These are phyloP conservation scores for Raddia guianensis DNA, from an alignment of 176 grass and related monocot species.

Conservation along the genomic window DNA sequence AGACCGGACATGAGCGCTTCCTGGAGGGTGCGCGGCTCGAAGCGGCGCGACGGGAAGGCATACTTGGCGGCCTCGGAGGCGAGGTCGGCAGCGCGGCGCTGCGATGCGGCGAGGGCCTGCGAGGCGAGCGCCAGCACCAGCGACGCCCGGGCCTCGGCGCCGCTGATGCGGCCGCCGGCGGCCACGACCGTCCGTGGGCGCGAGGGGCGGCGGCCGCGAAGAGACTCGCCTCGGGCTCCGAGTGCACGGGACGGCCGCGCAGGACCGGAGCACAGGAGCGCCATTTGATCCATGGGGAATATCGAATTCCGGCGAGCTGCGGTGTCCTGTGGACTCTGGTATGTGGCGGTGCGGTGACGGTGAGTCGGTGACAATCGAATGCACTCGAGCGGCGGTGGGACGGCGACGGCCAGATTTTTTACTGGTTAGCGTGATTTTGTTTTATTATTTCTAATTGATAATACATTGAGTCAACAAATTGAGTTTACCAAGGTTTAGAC, in stretches of 20 bases:
- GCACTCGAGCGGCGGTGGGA: no score
- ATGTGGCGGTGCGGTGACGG: no score
- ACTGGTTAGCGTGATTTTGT: no score
- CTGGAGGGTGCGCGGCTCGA: conserved; percentile 68
- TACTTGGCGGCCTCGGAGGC: conserved; percentile 68
- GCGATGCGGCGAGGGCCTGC: conserved; percentile 64
- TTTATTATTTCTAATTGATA: no score
- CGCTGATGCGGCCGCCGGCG: conserved; percentile 24
- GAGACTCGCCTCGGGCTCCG: conserved; percentile 17
- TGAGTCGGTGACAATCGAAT: no score
- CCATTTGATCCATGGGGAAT: conserved; percentile 55
- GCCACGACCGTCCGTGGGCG: conserved; percentile 33
- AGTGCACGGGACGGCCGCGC: conserved; percentile 10
- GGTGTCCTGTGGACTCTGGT: background rate
- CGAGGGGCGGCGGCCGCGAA: conserved; percentile 16
- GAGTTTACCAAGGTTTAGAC: no score
- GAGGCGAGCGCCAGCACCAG: conserved; percentile 75
- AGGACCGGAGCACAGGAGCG: conserved; percentile 38
- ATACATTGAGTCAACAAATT: no score
- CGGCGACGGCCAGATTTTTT: no score
- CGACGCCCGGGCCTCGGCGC: conserved; percentile 62
- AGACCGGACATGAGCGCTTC: conserved; percentile 90
- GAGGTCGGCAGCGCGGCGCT: conserved; percentile 63
- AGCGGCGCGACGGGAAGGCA: conserved; percentile 62
- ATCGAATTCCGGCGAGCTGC: background rate